Evolutionary conservation across 768 basidiomycete species (phyloP), one percentile per base, ranked within the genome.

Genomic region (Termitomyces sp.): DNA sequence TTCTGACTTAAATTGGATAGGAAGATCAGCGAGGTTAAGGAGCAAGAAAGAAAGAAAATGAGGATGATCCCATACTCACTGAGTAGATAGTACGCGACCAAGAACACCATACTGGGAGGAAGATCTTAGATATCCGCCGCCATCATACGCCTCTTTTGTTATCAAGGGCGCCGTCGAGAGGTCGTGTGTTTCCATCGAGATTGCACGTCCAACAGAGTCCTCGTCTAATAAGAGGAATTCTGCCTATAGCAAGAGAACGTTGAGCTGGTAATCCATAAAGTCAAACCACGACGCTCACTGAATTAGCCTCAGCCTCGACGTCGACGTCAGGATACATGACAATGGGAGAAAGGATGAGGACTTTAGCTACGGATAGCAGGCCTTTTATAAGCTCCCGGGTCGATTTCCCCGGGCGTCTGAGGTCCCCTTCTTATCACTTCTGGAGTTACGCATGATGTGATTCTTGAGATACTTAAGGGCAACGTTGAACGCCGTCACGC

Each of bases 91-190:
- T 0, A 76, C 65, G 4, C 75, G 73, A 0, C 88, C 87, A 0
- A 89, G 60, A 1, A 89, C 79, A 0, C 86, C 87, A 57, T 89
- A 87, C 59, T 89, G 88, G 0, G 75, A 70, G 9, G 69, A 38
- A 6, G 54, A 54, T n/a, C 66, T 67, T 2, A 72, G 67, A 23
- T 68, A 71, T n/a, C 68, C 68, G 4, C 73, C 69, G 0, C 65
- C 58, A 14, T 74, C 62, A 41, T 75, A 75, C 0, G 82, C 84
- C n/a, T 78, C 80, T 14, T 79, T 73, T 1, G 79, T 82, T 10
- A 84, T 67, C 19, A 84, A 62, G 0, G 84, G 84, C 0, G 84
- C 80, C 0, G 82, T 83, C 2, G 62, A 60, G 0, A 74, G 25
- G 45, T 79, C 79, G 51, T 80, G 77, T 2, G 32, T 54, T 48